Percentiles rank a stretch among this genome's conserved stretches.
Evolutionary conservation across 2,329 filamentous ascomycete genomes (phyloP).

Genomic region (Aspergillus caelatus): DNA sequence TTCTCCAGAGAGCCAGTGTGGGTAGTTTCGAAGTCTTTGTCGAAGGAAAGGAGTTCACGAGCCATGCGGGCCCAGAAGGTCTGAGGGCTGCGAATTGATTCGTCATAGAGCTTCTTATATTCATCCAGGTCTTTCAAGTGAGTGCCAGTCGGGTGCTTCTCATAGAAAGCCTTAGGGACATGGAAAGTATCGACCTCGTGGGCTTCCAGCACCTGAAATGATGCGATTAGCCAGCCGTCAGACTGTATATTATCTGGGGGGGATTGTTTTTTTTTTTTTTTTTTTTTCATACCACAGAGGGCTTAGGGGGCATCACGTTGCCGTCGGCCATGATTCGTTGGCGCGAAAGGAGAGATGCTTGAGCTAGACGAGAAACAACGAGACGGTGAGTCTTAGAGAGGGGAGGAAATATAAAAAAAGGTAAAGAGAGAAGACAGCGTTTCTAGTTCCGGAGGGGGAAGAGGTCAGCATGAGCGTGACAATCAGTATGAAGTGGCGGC

Average conservation of each 20-base stretch:
- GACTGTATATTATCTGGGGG: neutral
- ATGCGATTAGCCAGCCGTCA: conserved; percentile 17
- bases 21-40: conserved; percentile 88
- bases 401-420: neutral
- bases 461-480: neutral
- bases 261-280: conserved; percentile 4
- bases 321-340: conserved; percentile 42
- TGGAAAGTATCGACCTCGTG: conserved; percentile 55
- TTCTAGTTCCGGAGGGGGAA: neutral
- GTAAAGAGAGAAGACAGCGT: neutral
- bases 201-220: conserved; percentile 46
- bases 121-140: conserved; percentile 63
- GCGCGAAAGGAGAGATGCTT: neutral
- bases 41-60: conserved; percentile 87
- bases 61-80: conserved; percentile 88
- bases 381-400: neutral
- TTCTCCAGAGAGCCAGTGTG: conserved; percentile 72
- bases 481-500: conserved; percentile 1
- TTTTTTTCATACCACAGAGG: conserved; percentile 40
- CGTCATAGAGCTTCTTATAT: conserved; percentile 67
- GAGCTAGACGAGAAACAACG: neutral
- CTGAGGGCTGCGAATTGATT: conserved; percentile 87
- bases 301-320: conserved; percentile 35
- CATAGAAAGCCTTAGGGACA: conserved; percentile 59
- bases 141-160: conserved; percentile 63